Evolutionary conservation across 441 rosid species (phyloP).

Genomic region (Pelargonium cotyledonis): DNA sequence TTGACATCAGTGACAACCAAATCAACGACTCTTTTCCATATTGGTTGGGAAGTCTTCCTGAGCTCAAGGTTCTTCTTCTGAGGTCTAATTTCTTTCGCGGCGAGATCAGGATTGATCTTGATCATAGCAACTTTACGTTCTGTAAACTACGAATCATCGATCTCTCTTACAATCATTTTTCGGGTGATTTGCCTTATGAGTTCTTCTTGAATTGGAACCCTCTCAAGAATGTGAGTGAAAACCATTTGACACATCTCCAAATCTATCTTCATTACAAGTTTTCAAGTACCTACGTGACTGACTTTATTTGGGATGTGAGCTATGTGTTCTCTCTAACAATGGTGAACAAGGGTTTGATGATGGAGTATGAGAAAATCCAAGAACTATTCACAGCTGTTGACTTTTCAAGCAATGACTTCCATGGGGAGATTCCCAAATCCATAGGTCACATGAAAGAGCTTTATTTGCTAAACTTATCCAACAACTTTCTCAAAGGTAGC

Average conservation of each 20-base stretch:
- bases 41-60: conserved; percentile 12
- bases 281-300: not conserved
- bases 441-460: not conserved
- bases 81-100: not conserved
- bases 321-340: not conserved
- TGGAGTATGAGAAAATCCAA: not conserved
- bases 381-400: not conserved
- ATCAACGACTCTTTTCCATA: conserved; percentile 10
- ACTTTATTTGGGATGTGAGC: not conserved
- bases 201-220: not conserved
- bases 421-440: not conserved
- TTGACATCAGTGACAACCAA: conserved; percentile 11
- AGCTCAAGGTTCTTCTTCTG: not conserved
- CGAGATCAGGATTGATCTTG: not conserved
- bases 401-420: not conserved
- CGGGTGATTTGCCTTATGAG: not conserved
- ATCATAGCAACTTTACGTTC: not conserved
- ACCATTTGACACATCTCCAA: not conserved
- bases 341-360: conserved; percentile 6
- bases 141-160: not conserved
- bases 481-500: not conserved
- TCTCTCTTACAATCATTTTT: not conserved
- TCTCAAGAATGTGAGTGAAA: not conserved
- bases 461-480: not conserved
- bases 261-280: not conserved